A percentile compares a stretch with the other conserved stretches of the same genome.
Conservation (phyloP, 2,329 filamentous ascomycete genomes). For the Cladosporium velox region DNA sequence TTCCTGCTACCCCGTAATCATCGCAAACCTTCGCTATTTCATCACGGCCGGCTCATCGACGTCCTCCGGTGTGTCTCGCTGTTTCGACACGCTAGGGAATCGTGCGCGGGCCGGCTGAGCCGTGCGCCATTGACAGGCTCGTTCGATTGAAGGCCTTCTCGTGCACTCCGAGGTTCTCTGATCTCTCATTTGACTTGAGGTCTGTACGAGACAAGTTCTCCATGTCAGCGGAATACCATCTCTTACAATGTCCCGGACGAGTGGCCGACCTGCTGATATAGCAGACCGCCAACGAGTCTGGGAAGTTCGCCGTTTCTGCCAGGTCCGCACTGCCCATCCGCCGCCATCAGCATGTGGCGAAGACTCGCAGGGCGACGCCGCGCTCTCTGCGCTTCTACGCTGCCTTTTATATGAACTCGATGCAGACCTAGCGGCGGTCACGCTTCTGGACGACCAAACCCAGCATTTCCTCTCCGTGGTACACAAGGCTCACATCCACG, state of each 20-base stretch:
- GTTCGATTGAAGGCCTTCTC: not conserved
- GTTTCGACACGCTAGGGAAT: constrained; percentile 6
- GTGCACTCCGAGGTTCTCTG: not conserved
- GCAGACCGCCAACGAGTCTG: constrained; percentile 18
- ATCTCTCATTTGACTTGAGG: not conserved
- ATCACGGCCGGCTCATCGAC: not conserved
- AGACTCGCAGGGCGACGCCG: constrained; percentile 9
- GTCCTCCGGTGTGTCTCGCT: not conserved
- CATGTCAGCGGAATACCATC: not conserved
- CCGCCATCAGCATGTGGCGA: constrained; percentile 2
- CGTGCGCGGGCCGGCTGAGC: not conserved
- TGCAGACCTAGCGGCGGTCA: constrained; percentile 20
- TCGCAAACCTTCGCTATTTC: not conserved
- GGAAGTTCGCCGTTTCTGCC: constrained; percentile 18
- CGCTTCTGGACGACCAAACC: constrained; percentile 20
- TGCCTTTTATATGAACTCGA: constrained; percentile 21
- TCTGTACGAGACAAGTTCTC: not conserved
- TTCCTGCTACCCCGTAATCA: not conserved
- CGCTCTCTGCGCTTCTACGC: constrained; percentile 17
- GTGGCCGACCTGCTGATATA: constrained; percentile 11
- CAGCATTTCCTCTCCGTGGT: constrained; percentile 22
- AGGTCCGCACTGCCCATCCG: not conserved
- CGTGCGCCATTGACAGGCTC: constrained; percentile 1
- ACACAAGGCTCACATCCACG: not conserved
- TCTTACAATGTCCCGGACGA: constrained; percentile 1